A percentile compares a stretch with the other conserved stretches of the same genome.
phyloP scores from a whole-genome alignment of 1,284 basidiomycete genomes.

The Pseudozyma flocculosa region DNA sequence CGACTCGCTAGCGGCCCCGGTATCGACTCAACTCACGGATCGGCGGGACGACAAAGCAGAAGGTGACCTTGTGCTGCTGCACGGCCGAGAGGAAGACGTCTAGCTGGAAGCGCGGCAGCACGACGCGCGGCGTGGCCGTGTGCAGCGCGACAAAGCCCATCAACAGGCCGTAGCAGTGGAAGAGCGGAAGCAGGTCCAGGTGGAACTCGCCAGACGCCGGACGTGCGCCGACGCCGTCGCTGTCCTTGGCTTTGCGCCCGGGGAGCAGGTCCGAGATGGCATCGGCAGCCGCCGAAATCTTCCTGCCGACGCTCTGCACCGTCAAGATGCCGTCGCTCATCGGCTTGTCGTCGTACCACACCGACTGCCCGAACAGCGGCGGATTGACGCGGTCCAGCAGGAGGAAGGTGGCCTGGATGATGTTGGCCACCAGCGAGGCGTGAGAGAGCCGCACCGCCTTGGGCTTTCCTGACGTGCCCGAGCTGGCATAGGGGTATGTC shows the following conservation, averaged over 20 bases:
- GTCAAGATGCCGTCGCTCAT: too few species aligned
- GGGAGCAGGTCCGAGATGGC: constrained; percentile 18
- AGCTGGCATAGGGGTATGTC: constrained; percentile 19
- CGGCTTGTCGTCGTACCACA: constrained; percentile 32
- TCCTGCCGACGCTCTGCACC: constrained; percentile 7
- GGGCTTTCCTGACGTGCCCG: constrained; percentile 53
- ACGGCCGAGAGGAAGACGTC: constrained; percentile 47
- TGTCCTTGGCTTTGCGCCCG: constrained; percentile 14
- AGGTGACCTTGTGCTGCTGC: constrained; percentile 44
- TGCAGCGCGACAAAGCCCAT: constrained; percentile 50
- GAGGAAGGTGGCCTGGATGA: constrained; percentile 48
- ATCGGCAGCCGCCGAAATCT: constrained; percentile 21
- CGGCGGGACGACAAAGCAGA: constrained; percentile 55
- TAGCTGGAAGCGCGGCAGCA: constrained; percentile 45
- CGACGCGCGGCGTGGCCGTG: constrained; percentile 47
- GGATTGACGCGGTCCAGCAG: constrained; percentile 50
- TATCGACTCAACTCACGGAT: constrained; percentile 35
- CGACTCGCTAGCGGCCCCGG: too few species aligned
- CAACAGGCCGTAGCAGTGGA: constrained; percentile 56
- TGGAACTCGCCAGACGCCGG: constrained; percentile 39
- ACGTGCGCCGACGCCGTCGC: too few species aligned
- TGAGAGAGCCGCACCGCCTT: constrained; percentile 55
- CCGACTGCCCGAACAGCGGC: constrained; percentile 38
- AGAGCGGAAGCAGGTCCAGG: constrained; percentile 50
- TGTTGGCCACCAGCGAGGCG: constrained; percentile 48